phyloP scores from a whole-genome alignment of 805 yeast genomes.

The Starmerella etchellsii region DNA sequence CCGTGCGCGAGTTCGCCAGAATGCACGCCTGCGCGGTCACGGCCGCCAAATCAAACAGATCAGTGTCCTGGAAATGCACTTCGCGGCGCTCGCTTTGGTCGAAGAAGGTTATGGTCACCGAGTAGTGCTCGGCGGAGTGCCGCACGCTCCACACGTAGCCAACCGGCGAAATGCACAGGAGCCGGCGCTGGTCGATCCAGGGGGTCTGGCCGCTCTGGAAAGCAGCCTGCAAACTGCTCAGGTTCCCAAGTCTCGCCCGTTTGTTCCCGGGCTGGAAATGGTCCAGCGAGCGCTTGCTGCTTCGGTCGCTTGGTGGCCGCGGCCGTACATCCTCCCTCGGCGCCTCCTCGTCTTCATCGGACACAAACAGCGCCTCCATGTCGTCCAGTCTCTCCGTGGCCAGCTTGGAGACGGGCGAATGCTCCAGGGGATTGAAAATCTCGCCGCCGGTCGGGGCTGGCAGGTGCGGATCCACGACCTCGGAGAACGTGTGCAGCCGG shows the following conservation, averaged over 20 bases:
- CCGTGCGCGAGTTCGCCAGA: constrained; percentile 39
- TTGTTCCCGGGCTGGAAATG: not conserved
- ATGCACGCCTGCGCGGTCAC: constrained; percentile 55
- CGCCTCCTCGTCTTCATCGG: constrained; percentile 39
- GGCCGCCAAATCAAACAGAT: constrained; percentile 61
- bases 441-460: constrained; percentile 23
- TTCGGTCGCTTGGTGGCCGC: not conserved
- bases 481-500: constrained; percentile 19
- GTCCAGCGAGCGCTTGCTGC: not conserved
- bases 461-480: constrained; percentile 8
- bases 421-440: constrained; percentile 15
- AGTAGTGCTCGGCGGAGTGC: constrained; percentile 42
- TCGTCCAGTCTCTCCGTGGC: constrained; percentile 13
- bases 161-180: constrained; percentile 61
- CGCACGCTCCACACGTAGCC: constrained; percentile 77
- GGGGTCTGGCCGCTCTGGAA: constrained; percentile 86
- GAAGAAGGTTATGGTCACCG: constrained; percentile 78
- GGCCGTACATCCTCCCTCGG: not conserved
- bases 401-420: not conserved
- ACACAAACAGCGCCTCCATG: constrained; percentile 28
- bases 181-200: constrained; percentile 57
- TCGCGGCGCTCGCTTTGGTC: constrained; percentile 65
- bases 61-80: constrained; percentile 70
- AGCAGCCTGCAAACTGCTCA: constrained; percentile 31
- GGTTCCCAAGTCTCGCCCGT: not conserved